These are phyloP conservation scores for Epichloe hybrida DNA, from an alignment of 2,329 filamentous ascomycete species.

Conservation along the genomic window DNA sequence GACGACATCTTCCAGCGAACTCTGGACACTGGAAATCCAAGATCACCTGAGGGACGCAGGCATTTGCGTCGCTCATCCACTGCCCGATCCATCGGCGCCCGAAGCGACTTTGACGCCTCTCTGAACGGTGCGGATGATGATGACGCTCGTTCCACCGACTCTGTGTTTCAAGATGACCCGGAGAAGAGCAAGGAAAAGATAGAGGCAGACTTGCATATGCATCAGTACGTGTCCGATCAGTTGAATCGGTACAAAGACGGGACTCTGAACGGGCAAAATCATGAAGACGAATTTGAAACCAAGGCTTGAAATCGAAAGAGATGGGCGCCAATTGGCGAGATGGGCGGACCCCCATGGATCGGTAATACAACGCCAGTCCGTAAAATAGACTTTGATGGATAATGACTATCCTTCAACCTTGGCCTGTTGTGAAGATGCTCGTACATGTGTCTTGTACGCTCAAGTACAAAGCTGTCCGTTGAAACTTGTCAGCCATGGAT, in stretches of 20 bases:
- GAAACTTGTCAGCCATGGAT: too few species aligned
- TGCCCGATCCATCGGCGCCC: conserved; percentile 66
- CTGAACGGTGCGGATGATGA: conserved; percentile 34
- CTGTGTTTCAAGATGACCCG: conserved; percentile 21
- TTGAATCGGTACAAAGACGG: conserved; percentile 50
- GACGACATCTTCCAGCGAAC: conserved; percentile 64
- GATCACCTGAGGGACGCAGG: conserved; percentile 27
- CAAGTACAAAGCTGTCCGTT: too few species aligned
- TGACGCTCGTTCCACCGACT: conserved; percentile 20
- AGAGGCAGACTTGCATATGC: conserved; percentile 57
- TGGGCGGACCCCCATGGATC: neutral
- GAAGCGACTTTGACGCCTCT: conserved; percentile 59
- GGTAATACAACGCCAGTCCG: neutral
- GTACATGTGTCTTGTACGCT: too few species aligned
- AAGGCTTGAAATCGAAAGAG: conserved; percentile 13
- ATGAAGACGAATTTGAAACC: conserved; percentile 35
- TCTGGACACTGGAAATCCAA: conserved; percentile 22
- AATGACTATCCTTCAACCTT: neutral
- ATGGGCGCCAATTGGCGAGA: neutral
- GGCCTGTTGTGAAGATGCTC: too few species aligned
- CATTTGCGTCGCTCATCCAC: conserved; percentile 67
- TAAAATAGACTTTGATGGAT: neutral
- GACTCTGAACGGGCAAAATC: conserved; percentile 11
- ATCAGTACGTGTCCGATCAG: conserved; percentile 71
- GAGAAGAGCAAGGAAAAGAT: conserved; percentile 33